phyloP scores from a whole-genome alignment of 2,329 filamentous ascomycete species.

The Aspergillus persii region DNA sequence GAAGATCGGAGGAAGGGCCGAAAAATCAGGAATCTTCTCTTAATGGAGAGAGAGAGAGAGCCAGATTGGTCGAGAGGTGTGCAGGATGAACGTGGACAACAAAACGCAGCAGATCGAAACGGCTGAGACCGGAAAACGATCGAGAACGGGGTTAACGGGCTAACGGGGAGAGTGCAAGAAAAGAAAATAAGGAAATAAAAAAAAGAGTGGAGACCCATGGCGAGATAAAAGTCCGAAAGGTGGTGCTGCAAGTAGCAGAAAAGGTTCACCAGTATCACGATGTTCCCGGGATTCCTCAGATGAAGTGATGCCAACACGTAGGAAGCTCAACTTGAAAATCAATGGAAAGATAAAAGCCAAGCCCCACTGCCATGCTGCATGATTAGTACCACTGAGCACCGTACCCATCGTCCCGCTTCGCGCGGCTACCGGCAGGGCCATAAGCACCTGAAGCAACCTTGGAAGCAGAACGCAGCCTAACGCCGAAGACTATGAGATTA shows the following conservation, averaged over 20 bases:
- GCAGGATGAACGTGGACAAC: constrained; percentile 14
- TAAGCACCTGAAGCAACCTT: constrained; percentile 59
- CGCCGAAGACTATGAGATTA: constrained; percentile 80
- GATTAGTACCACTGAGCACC: constrained; percentile 47
- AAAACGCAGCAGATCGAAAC: constrained; percentile 31
- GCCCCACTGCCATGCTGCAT: constrained; percentile 31
- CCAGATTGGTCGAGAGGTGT: constrained; percentile 15
- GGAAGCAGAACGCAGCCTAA: constrained; percentile 81
- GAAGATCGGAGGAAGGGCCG: constrained; percentile 1
- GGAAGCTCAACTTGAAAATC: constrained; percentile 20
- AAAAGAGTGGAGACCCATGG: constrained; percentile 29
- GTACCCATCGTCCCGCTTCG: constrained; percentile 55
- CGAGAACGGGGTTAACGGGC: constrained; percentile 35
- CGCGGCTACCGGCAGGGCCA: constrained; percentile 49
- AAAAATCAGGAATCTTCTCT: constrained; percentile 7
- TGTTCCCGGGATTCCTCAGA: constrained; percentile 30
- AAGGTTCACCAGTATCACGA: constrained; percentile 25
- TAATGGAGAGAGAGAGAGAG: constrained; percentile 4
- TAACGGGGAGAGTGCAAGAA: constrained; percentile 34
- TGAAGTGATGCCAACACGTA: constrained; percentile 27
- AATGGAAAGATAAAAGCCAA: constrained; percentile 20
- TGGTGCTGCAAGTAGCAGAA: constrained; percentile 30
- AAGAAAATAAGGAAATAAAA: constrained; percentile 26
- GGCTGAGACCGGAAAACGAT: constrained; percentile 32
- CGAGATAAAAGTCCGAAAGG: constrained; percentile 33